These are phyloP conservation scores for Acarospora socialis DNA, from an alignment of 2,329 filamentous ascomycete genomes.

Conservation along the genomic window DNA sequence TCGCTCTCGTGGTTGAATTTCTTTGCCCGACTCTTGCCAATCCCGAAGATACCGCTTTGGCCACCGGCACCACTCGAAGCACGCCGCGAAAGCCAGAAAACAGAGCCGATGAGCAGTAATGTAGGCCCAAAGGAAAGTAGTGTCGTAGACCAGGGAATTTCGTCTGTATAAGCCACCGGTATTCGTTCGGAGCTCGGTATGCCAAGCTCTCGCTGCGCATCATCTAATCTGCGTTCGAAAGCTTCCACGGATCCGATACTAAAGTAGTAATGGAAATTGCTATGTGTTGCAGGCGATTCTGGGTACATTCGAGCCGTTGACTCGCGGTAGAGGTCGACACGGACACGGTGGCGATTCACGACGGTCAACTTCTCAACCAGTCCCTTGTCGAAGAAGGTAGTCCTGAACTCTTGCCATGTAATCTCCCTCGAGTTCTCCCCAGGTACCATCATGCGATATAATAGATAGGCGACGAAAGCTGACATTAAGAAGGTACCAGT, in stretches of 20 bases:
- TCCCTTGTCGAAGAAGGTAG: conserved; percentile 88
- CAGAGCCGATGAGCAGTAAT: conserved; percentile 66
- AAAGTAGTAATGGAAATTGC: conserved; percentile 77
- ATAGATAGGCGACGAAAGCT: conserved; percentile 46
- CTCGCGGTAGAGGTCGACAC: conserved; percentile 66
- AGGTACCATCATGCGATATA: conserved; percentile 51
- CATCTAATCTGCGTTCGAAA: conserved; percentile 78
- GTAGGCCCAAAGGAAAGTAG: conserved; percentile 77
- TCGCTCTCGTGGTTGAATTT: conserved; percentile 95
- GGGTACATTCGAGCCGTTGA: conserved; percentile 59
- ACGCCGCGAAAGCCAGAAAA: conserved; percentile 66
- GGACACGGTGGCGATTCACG: conserved; percentile 61
- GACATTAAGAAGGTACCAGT: conserved; percentile 41
- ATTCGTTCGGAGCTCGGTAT: conserved; percentile 84
- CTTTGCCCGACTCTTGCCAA: conserved; percentile 90
- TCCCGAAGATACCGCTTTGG: conserved; percentile 75
- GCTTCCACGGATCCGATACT: conserved; percentile 87
- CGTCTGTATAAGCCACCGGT: conserved; percentile 72
- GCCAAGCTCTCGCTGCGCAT: conserved; percentile 72
- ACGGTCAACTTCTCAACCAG: conserved; percentile 85
- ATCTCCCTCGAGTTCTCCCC: conserved; percentile 62
- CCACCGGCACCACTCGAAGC: conserved; percentile 53
- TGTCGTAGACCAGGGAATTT: conserved; percentile 57
- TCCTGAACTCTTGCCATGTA: conserved; percentile 93
- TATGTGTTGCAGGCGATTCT: conserved; percentile 54